These are phyloP conservation scores for Murraya koenigii DNA, from an alignment of 345 rosid species.

Conservation along the genomic window DNA sequence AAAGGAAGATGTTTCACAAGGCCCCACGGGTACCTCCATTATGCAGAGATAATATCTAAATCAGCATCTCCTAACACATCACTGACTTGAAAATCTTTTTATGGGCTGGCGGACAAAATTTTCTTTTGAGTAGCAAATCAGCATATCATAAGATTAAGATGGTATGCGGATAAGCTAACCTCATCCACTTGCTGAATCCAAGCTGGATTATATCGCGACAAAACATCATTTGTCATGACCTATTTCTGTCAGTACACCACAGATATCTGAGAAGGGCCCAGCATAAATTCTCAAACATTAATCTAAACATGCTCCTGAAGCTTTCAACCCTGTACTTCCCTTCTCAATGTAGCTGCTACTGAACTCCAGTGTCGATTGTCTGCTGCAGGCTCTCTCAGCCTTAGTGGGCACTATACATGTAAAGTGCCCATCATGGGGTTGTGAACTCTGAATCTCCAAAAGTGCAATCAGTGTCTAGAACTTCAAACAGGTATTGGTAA, in stretches of 20 bases:
- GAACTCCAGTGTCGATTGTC: constrained; percentile 1
- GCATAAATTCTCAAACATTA: constrained; percentile 15
- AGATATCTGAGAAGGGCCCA: constrained; percentile 23
- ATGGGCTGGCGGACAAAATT: constrained; percentile 25
- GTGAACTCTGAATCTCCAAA: constrained; percentile 13
- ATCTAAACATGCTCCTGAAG: constrained; percentile 10
- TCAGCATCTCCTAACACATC: constrained; percentile 22
- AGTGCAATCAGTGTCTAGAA: constrained; percentile 6
- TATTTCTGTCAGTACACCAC: constrained; percentile 4
- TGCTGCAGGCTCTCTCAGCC: constrained; percentile 11
- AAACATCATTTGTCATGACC: constrained; percentile 16
- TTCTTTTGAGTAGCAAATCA: constrained; percentile 21
- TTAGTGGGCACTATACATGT: background rate
- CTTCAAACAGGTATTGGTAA: constrained; percentile 63
- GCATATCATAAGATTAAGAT: constrained; percentile 13
- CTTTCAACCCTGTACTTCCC: constrained; percentile 7
- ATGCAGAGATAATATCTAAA: constrained; percentile 20
- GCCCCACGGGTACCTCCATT: constrained; percentile 26
- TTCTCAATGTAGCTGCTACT: constrained; percentile 11
- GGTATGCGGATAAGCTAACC: constrained; percentile 24
- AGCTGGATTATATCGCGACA: constrained; percentile 17
- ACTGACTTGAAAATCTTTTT: constrained; percentile 27
- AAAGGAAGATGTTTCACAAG: constrained; percentile 18
- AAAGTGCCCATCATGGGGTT: background rate
- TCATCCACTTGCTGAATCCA: constrained; percentile 26